Conservation (phyloP, 306 rosid genomes). For the Malus asiatica region DNA sequence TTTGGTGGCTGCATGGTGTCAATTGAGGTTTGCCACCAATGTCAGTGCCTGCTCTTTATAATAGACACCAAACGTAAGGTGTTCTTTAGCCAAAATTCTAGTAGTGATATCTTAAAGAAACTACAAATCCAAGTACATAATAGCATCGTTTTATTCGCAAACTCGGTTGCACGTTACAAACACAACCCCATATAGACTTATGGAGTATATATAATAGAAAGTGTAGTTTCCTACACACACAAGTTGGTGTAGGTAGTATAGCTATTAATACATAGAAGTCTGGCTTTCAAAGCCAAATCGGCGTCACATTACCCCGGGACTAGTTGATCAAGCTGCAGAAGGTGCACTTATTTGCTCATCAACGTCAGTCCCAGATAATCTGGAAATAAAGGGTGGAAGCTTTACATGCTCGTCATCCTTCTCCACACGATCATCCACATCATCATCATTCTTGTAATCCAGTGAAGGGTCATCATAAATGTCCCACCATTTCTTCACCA, state of each 20-base stretch:
- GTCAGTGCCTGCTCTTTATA: too few relatives aligned
- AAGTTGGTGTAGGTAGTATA: not conserved
- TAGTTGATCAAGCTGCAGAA: conserved; percentile 25
- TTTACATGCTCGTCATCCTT: conserved; percentile 1
- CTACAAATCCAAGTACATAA: too few relatives aligned
- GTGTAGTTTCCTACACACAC: conserved; percentile 1
- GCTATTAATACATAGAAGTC: not conserved
- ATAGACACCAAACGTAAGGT: too few relatives aligned
- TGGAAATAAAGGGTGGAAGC: conserved; percentile 15
- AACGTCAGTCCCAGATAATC: conserved; percentile 1
- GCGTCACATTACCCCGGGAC: not conserved
- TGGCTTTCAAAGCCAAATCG: not conserved
- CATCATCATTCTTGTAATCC: conserved; percentile 21
- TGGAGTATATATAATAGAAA: too few relatives aligned
- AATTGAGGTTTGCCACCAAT: too few relatives aligned
- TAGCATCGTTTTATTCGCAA: not conserved
- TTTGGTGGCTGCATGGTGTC: too few relatives aligned
- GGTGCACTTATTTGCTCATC: conserved; percentile 19
- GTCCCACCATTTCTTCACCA: conserved; percentile 47
- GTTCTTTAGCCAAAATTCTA: too few relatives aligned
- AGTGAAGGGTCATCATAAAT: conserved; percentile 35
- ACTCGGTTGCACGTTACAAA: not conserved
- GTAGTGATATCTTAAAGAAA: too few relatives aligned
- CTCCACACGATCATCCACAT: not conserved
- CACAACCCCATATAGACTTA: not conserved